Percentiles rank a stretch among this genome's conserved stretches.
These are phyloP conservation scores for Globisporangium acanthophoron DNA, from an alignment of 352 stramenopile genomes.

Conservation along the genomic window DNA sequence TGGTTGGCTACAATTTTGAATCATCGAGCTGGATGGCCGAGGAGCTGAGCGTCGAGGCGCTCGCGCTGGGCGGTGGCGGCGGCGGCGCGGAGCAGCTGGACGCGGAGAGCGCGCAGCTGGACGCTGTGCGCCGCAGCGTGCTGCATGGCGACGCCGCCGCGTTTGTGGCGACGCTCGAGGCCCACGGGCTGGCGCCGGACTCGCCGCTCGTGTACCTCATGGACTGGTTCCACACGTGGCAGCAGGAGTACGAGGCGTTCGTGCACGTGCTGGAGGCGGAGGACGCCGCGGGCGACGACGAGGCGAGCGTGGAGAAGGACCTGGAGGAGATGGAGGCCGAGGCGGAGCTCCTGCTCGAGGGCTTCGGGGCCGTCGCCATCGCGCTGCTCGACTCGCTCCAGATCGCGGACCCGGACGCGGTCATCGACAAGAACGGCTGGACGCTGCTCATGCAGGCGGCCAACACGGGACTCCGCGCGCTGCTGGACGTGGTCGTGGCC, in stretches of 20 bases:
- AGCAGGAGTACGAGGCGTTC: slow-evolving; percentile 83
- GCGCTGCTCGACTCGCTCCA: slow-evolving; percentile 42
- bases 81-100: slow-evolving; percentile 21
- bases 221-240: slow-evolving; percentile 84
- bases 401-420: slow-evolving; percentile 30
- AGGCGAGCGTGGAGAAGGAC: slow-evolving; percentile 45
- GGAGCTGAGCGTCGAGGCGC: slow-evolving; percentile 36
- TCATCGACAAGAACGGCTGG: slow-evolving; percentile 74
- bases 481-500: slow-evolving; percentile 49
- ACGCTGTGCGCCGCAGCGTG: slow-evolving; percentile 58
- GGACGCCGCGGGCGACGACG: slow-evolving; percentile 27
- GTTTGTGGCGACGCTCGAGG: slow-evolving; percentile 31
- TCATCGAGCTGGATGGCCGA: slow-evolving; percentile 12
- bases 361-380: slow-evolving; percentile 50
- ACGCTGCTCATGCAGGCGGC: slow-evolving; percentile 83
- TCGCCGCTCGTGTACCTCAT: slow-evolving; percentile 67
- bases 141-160: slow-evolving; percentile 38
- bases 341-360: slow-evolving; percentile 55
- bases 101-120: slow-evolving; percentile 29
- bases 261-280: slow-evolving; percentile 65
- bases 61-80: slow-evolving; percentile 32
- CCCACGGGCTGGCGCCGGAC: slow-evolving; percentile 22
- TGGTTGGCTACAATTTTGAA: background rate
- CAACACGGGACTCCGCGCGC: slow-evolving; percentile 58
- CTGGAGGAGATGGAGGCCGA: slow-evolving; percentile 71